Conservation (phyloP, 257 asterid genomes). For the Verbena officinalis region DNA sequence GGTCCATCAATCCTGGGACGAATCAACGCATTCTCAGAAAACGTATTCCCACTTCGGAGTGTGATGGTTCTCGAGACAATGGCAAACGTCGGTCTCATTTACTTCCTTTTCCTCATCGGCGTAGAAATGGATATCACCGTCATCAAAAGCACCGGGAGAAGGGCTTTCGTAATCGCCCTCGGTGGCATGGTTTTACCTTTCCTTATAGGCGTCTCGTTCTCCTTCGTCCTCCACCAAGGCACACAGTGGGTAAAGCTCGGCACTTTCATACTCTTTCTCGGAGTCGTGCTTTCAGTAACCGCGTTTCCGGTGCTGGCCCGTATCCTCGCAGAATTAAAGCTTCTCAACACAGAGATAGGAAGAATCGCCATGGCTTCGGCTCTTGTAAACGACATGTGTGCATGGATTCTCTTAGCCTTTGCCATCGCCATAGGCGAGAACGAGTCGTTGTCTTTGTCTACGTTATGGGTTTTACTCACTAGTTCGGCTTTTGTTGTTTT, state of each 20-base stretch:
- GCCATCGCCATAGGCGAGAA: conserved; percentile 91
- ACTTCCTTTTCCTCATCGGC: conserved; percentile 86
- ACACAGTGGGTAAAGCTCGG: conserved; percentile 54
- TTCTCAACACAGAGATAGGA: conserved; percentile 85
- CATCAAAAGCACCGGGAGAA: conserved; percentile 64
- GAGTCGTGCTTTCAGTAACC: conserved; percentile 83
- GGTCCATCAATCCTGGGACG: conserved; percentile 92
- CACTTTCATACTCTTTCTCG: conserved; percentile 88
- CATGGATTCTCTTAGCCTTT: conserved; percentile 77
- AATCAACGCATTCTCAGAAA: conserved; percentile 47
- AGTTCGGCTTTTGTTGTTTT: conserved; percentile 56
- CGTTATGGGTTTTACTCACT: conserved; percentile 79
- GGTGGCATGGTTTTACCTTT: conserved; percentile 86
- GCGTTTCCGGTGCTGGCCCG: conserved; percentile 95
- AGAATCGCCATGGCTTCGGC: conserved; percentile 87
- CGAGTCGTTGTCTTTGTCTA: conserved; percentile 55
- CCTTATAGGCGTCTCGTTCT: conserved; percentile 67
- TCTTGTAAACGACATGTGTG: conserved; percentile 89
- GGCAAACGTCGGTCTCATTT: conserved; percentile 94
- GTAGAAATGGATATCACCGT: conserved; percentile 95
- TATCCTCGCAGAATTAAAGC: conserved; percentile 87
- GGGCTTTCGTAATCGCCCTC: conserved; percentile 60
- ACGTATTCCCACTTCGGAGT: conserved; percentile 80
- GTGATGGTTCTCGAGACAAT: conserved; percentile 96
- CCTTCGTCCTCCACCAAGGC: conserved; percentile 51